phyloP scores from a whole-genome alignment of 1,139 yeast genomes.

The Hansenula lynferdii region DNA sequence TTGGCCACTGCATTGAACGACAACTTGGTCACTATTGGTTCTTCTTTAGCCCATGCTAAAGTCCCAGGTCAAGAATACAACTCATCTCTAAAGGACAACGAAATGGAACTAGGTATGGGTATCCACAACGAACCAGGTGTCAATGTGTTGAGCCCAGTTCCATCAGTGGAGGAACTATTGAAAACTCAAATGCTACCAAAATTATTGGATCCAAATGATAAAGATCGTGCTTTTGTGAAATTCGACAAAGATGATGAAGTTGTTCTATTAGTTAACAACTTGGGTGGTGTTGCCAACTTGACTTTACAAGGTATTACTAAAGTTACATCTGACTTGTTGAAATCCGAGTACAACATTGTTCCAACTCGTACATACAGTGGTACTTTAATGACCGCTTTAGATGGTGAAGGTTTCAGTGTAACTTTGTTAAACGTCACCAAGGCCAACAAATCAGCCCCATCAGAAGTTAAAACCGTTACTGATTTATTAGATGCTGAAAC shows the following conservation, averaged over 20 bases:
- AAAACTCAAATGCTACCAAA: constrained; percentile 45
- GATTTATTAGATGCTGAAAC: constrained; percentile 63
- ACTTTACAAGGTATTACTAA: constrained; percentile 66
- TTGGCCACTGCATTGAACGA: constrained; percentile 60
- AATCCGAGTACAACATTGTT: constrained; percentile 43
- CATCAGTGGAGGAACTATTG: constrained; percentile 53
- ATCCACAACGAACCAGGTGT: constrained; percentile 94
- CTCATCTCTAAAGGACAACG: constrained; percentile 48
- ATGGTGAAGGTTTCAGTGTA: constrained; percentile 84
- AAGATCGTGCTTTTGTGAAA: constrained; percentile 67
- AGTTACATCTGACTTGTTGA: constrained; percentile 37
- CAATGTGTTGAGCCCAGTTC: constrained; percentile 65
- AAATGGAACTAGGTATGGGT: constrained; percentile 91
- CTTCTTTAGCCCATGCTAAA: constrained; percentile 83
- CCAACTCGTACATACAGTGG: constrained; percentile 70
- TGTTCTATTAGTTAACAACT: constrained; percentile 66
- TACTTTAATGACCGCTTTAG: constrained; percentile 78
- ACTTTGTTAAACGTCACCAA: constrained; percentile 66
- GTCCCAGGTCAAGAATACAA: constrained; percentile 75
- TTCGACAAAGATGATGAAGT: constrained; percentile 61
- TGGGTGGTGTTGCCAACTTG: constrained; percentile 82
- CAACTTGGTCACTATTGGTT: constrained; percentile 80
- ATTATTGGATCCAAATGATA: constrained; percentile 50
- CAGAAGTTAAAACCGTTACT: constrained; percentile 37
- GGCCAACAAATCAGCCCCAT: constrained; percentile 32